Evolutionary conservation across 352 stramenopile species (phyloP), one percentile per base, ranked within the genome.

Genomic region (Pseudoperonospora humuli): DNA sequence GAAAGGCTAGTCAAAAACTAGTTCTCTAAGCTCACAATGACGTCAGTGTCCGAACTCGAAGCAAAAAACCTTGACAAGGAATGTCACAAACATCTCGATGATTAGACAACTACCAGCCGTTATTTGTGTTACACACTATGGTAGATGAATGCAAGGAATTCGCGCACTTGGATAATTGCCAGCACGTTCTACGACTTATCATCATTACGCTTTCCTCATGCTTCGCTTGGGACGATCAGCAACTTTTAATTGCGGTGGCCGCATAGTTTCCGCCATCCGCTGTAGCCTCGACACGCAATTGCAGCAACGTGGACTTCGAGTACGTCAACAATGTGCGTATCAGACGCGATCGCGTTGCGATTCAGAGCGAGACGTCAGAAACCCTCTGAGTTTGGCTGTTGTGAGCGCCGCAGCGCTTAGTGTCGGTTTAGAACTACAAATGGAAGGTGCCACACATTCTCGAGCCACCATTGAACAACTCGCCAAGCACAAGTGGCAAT

Each of bases 401-500:
- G 55, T 70, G 7, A 64, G 73, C 18, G 68, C 70, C 1, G 67
- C 69, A 4, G 70, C 68, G 20, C 57, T 86, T 28, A 74, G 61
- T 32, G 39, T 79, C 31, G 54, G 55, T 0, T 37, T 80, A 1
- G 51, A 70, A 19, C 26, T 65, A 3, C 51, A 77, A 17, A 47
- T 23, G 21, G 68, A 75, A 8, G 36, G 57, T 11, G 58, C 63
- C 27, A 51, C 70, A 0, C 67, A 85, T 11, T 41, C 62, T 6
- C 57, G 65, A 38, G 58, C 72, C 4, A 52, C 59, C 7, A 63
- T 78, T 35, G 64, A 73, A 39, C n/a, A n/a, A n/a, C 43, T 50
- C 10, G 23, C 38, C 8, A 21, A 36, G 7, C 53, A 64, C 35
- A 70, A 63, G 18, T 86, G 67, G 67, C 75, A 84, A 33, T 47